Percentiles rank a stretch among this genome's conserved stretches.
These are phyloP conservation scores for Lactarius deliciosus DNA, from an alignment of 768 basidiomycete genomes.

Conservation along the genomic window DNA sequence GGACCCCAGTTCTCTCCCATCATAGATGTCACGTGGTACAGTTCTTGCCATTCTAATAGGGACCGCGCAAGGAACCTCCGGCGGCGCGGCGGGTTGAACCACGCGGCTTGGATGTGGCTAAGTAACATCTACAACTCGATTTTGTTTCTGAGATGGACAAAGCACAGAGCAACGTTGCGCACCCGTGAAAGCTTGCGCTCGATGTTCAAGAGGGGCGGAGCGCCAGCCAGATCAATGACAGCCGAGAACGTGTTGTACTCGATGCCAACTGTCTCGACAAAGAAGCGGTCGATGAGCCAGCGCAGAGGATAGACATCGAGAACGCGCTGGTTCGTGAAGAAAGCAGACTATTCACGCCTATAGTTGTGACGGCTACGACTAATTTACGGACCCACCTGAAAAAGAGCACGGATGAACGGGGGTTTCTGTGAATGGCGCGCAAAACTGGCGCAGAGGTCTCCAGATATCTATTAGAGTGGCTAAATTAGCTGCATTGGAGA, in stretches of 20 bases:
- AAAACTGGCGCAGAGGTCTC: slow-evolving; percentile 51
- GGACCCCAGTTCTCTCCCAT: slow-evolving; percentile 31
- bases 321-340: slow-evolving; percentile 14
- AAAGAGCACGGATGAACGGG: slow-evolving; percentile 63
- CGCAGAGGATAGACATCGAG: slow-evolving; percentile 48
- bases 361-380: slow-evolving; percentile 21
- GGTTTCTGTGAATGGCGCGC: slow-evolving; percentile 41
- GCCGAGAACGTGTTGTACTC: slow-evolving; percentile 51
- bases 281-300: slow-evolving; percentile 57
- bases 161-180: slow-evolving; percentile 2
- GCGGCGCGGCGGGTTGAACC: slow-evolving; percentile 67
- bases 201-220: slow-evolving; percentile 42
- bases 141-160: slow-evolving; percentile 7
- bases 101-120: slow-evolving; percentile 57
- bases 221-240: slow-evolving; percentile 39
- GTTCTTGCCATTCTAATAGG: slow-evolving; percentile 61
- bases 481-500: not conserved
- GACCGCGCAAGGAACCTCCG: slow-evolving; percentile 65
- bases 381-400: slow-evolving; percentile 48
- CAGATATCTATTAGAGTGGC: slow-evolving; percentile 43
- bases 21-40: slow-evolving; percentile 49
- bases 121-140: slow-evolving; percentile 49
- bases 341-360: slow-evolving; percentile 15
- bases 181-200: slow-evolving; percentile 44
- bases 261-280: slow-evolving; percentile 48